These are phyloP conservation scores for Solanum chacoense DNA, from an alignment of 305 asterid species.

Conservation along the genomic window DNA sequence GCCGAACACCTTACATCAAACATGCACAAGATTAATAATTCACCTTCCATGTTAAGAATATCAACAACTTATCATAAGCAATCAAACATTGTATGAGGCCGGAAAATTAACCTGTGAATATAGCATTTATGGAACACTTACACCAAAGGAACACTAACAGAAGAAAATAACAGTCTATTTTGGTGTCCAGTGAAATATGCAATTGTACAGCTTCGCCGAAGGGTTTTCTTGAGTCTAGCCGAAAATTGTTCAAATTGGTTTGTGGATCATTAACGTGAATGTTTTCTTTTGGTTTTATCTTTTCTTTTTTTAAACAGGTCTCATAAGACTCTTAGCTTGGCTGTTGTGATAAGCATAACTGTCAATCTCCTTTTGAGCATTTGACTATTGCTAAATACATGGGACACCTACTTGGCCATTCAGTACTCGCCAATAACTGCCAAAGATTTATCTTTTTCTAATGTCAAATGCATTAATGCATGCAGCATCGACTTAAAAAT, in stretches of 20 bases:
- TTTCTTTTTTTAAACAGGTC: neutral
- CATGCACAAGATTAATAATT: neutral
- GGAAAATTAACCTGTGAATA: neutral
- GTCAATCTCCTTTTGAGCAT: neutral
- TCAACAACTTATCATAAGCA: neutral
- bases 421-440: neutral
- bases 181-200: neutral
- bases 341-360: neutral
- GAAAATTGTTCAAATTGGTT: neutral
- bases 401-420: neutral
- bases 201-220: neutral
- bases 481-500: neutral
- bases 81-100: neutral
- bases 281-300: neutral
- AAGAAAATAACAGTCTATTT: neutral
- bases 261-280: neutral
- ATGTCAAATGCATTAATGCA: neutral
- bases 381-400: neutral
- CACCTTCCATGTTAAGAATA: neutral
- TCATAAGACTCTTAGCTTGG: neutral
- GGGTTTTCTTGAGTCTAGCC: neutral
- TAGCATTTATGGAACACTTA: neutral
- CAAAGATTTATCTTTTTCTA: neutral
- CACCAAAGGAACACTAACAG: neutral
- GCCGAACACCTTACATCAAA: neutral